These are phyloP conservation scores for Protomyces lactucae-debilis DNA, from an alignment of 1,139 yeast species.

Conservation along the genomic window DNA sequence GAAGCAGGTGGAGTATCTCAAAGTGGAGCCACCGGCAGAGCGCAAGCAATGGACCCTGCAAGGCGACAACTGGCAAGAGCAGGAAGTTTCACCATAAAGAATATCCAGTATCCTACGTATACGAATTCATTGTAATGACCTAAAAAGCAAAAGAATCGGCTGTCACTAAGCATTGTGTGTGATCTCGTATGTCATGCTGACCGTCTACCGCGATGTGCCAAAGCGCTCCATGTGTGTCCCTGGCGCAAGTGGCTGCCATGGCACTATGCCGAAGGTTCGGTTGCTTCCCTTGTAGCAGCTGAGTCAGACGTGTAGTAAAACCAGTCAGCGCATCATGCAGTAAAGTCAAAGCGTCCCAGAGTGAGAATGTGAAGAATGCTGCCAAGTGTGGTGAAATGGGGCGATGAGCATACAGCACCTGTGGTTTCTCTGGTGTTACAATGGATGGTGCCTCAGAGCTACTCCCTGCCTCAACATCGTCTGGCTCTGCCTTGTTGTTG, in stretches of 20 bases:
- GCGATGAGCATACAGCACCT: neutral
- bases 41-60: constrained; percentile 16
- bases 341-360: neutral
- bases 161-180: no score
- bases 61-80: neutral
- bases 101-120: no score
- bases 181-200: neutral
- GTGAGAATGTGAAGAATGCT: neutral
- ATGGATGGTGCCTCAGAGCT: neutral
- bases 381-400: neutral
- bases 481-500: neutral
- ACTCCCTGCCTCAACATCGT: neutral
- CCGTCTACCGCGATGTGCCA: neutral
- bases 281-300: no score
- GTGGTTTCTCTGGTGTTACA: neutral
- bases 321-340: no score
- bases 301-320: no score
- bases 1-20: constrained; percentile 17
- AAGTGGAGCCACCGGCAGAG: constrained; percentile 19
- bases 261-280: no score
- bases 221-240: neutral
- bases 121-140: no score
- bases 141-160: no score
- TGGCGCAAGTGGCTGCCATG: neutral
- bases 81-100: constrained; percentile 11